These are phyloP conservation scores for Suillus clintonianus DNA, from an alignment of 768 basidiomycete genomes.

Conservation along the genomic window DNA sequence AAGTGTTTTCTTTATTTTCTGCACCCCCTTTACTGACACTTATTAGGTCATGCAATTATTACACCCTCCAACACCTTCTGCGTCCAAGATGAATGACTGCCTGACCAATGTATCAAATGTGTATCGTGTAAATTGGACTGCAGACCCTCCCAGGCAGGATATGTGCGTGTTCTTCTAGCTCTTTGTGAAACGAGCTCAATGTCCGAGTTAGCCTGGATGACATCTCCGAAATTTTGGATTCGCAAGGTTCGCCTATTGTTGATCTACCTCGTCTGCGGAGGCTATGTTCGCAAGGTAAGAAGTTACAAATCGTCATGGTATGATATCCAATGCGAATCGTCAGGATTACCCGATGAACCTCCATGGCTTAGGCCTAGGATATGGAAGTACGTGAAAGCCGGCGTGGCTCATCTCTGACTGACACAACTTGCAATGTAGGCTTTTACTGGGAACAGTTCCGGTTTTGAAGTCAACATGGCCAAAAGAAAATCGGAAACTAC, in stretches of 20 bases:
- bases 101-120: slow-evolving; percentile 54
- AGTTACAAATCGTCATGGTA: background rate
- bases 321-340: background rate
- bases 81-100: slow-evolving; percentile 55
- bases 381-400: slow-evolving; percentile 61
- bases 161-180: slow-evolving; percentile 43
- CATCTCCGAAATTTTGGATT: slow-evolving; percentile 64
- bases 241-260: slow-evolving; percentile 47
- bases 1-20: slow-evolving; percentile 12
- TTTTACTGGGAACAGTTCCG: slow-evolving; percentile 67
- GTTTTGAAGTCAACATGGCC: slow-evolving; percentile 58
- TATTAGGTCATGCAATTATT: slow-evolving; percentile 53
- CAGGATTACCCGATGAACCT: slow-evolving; percentile 76
- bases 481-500: slow-evolving; percentile 56
- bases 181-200: slow-evolving; percentile 2
- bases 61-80: slow-evolving; percentile 55
- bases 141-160: slow-evolving; percentile 61
- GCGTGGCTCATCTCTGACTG: slow-evolving; percentile 6
- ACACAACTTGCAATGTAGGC: slow-evolving; percentile 34
- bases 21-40: background rate
- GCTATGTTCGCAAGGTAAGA: slow-evolving; percentile 63
- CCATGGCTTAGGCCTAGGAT: slow-evolving; percentile 74
- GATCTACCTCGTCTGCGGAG: slow-evolving; percentile 57
- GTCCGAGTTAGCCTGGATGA: slow-evolving; percentile 32
- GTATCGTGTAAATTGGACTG: slow-evolving; percentile 60